phyloP scores from a whole-genome alignment of 768 basidiomycete genomes.

The Cubamyces lactineus region DNA sequence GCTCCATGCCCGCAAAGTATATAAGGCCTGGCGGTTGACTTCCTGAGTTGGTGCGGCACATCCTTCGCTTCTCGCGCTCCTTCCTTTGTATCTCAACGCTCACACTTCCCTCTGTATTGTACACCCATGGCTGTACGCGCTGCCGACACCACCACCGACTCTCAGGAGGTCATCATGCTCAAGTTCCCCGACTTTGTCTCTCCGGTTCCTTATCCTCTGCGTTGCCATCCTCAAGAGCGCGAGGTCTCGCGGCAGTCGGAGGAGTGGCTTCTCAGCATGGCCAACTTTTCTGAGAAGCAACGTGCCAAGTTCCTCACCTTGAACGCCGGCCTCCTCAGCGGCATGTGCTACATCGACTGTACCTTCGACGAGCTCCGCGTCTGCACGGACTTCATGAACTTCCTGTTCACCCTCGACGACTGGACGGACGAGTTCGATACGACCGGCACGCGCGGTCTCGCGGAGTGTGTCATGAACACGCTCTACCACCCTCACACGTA shows the following conservation, averaged over 20 bases:
- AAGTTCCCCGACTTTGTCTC: constrained; percentile 46
- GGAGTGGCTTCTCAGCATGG: constrained; percentile 37
- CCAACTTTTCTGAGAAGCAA: constrained; percentile 38
- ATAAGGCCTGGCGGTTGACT: constrained; percentile 17
- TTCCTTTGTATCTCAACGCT: constrained; percentile 9
- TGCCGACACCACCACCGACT: constrained; percentile 11
- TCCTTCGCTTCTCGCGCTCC: constrained; percentile 21
- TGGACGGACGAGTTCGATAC: constrained; percentile 43
- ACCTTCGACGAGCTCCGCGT: constrained; percentile 62
- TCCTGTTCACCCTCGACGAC: constrained; percentile 47
- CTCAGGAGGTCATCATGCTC: constrained; percentile 26
- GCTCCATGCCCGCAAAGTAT: constrained; percentile 23
- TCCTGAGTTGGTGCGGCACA: constrained; percentile 7
- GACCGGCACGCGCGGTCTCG: constrained; percentile 26
- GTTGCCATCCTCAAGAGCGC: constrained; percentile 38
- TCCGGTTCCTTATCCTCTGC: constrained; percentile 43
- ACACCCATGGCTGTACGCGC: constrained; percentile 22
- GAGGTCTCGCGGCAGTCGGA: constrained; percentile 43
- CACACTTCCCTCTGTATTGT: constrained; percentile 13
- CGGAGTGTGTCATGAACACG: constrained; percentile 36
- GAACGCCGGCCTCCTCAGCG: constrained; percentile 68
- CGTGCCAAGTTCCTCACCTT: constrained; percentile 51
- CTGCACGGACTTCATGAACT: constrained; percentile 68
- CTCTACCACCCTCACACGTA: constrained; percentile 33
- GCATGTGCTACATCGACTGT: constrained; percentile 62